Conservation (phyloP, 2,329 filamentous ascomycete genomes). For the Ceratocystis cacaofunesta region DNA sequence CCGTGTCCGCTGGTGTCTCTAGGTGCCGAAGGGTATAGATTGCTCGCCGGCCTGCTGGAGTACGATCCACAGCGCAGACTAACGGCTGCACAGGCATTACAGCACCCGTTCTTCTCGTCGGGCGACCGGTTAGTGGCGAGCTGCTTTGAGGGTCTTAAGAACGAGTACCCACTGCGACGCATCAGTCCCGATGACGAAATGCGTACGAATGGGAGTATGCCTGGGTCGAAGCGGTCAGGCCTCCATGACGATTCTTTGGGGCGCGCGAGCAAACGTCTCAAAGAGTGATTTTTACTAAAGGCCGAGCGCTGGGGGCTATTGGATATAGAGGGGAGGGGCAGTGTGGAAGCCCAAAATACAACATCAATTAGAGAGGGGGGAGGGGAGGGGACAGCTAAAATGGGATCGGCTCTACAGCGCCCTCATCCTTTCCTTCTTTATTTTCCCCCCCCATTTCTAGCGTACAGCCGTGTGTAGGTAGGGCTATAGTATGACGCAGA, state of each 20-base stretch:
- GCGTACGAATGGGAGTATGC: conserved; percentile 60
- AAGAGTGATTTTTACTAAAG: conserved; percentile 28
- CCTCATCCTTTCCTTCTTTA: too few species aligned
- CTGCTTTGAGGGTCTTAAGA: conserved; percentile 80
- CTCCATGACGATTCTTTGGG: conserved; percentile 66
- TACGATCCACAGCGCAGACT: conserved; percentile 85
- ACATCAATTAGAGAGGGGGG: background rate
- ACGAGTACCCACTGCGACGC: conserved; percentile 75
- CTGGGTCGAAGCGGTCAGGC: conserved; percentile 80
- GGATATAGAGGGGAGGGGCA: background rate
- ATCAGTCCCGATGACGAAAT: conserved; percentile 95
- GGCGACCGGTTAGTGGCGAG: conserved; percentile 61
- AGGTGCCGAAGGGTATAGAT: conserved; percentile 62
- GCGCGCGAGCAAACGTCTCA: conserved; percentile 45
- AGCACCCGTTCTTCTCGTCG: conserved; percentile 75
- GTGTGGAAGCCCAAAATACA: background rate
- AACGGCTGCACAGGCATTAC: conserved; percentile 75
- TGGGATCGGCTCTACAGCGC: too few species aligned
- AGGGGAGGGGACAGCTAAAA: too few species aligned
- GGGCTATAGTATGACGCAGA: too few species aligned
- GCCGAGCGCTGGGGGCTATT: too few species aligned
- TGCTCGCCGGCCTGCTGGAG: conserved; percentile 70
- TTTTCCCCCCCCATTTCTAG: background rate
- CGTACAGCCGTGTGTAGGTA: background rate
- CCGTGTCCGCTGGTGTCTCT: conserved; percentile 40